A percentile compares a stretch with the other conserved stretches of the same genome.
These are phyloP conservation scores for Cryptococcus maquisensis DNA, from an alignment of 1,284 basidiomycete species.

Conservation along the genomic window DNA sequence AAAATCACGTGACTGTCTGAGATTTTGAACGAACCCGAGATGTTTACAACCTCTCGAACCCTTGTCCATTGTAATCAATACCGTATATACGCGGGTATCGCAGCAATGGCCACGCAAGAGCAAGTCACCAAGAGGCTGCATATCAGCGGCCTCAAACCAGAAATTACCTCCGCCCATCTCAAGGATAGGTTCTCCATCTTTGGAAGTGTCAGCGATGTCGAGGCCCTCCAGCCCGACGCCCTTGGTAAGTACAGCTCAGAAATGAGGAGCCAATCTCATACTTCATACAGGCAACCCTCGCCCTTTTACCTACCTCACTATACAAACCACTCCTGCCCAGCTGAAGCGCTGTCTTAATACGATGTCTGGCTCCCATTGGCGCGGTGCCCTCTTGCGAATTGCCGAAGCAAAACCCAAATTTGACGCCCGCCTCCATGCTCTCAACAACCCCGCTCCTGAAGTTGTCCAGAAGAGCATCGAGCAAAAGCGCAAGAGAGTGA, in stretches of 20 bases:
- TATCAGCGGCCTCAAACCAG: constrained; percentile 43
- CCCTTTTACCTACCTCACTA: constrained; percentile 43
- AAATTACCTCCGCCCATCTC: constrained; percentile 40
- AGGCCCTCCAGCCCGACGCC: constrained; percentile 36
- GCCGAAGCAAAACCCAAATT: constrained; percentile 41
- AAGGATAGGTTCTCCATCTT: constrained; percentile 45
- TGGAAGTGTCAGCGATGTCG: constrained; percentile 39
- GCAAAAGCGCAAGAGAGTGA: constrained; percentile 27
- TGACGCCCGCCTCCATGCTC: constrained; percentile 11
- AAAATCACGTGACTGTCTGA: neutral
- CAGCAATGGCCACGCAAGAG: neutral
- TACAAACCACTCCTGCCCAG: constrained; percentile 40
- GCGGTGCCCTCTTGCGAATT: constrained; percentile 42
- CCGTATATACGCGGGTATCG: neutral
- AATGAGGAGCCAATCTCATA: neutral
- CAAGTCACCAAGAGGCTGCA: constrained; percentile 40
- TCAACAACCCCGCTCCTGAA: constrained; percentile 18
- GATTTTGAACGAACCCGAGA: neutral
- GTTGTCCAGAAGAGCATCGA: constrained; percentile 16
- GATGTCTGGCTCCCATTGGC: constrained; percentile 46
- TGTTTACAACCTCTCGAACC: neutral
- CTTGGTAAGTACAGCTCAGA: constrained; percentile 29
- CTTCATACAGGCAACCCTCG: constrained; percentile 34
- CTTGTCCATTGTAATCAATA: neutral
- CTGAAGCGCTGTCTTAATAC: constrained; percentile 47